Conservation (phyloP, 2,329 filamentous ascomycete genomes). For the Diaporthe eres region DNA sequence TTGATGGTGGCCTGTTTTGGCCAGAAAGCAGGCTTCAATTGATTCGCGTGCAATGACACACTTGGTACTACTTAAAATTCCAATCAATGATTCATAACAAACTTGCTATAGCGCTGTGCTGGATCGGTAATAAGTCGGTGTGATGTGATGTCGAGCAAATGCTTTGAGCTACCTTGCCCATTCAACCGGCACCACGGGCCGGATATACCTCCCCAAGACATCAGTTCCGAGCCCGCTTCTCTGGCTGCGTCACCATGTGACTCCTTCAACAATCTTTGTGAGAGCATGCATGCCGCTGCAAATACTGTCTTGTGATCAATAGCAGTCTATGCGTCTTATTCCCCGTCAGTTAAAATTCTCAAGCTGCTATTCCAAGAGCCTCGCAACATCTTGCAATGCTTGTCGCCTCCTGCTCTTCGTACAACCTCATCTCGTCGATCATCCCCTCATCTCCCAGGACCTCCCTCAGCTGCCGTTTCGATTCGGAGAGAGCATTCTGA, state of each 20-base stretch:
- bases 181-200: constrained; percentile 10
- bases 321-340: neutral
- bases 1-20: neutral
- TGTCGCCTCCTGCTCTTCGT: constrained; percentile 24
- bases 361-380: constrained; percentile 14
- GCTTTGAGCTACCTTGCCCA: neutral
- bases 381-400: constrained; percentile 17
- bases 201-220: neutral
- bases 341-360: neutral
- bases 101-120: neutral
- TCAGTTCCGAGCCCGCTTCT: neutral
- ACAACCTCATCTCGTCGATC: constrained; percentile 34
- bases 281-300: neutral
- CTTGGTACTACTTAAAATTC: neutral
- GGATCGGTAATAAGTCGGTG: neutral
- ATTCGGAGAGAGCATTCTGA: neutral
- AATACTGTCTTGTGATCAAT: neutral
- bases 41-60: neutral
- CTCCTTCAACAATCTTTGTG: neutral
- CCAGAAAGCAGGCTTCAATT: neutral
- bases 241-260: neutral
- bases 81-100: constrained; percentile 15
- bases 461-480: constrained; percentile 25
- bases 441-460: constrained; percentile 30
- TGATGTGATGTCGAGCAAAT: neutral